Percentiles rank a stretch among this genome's conserved stretches.
These are phyloP conservation scores for Breynia disticha DNA, from an alignment of 441 rosid species.

Conservation along the genomic window DNA sequence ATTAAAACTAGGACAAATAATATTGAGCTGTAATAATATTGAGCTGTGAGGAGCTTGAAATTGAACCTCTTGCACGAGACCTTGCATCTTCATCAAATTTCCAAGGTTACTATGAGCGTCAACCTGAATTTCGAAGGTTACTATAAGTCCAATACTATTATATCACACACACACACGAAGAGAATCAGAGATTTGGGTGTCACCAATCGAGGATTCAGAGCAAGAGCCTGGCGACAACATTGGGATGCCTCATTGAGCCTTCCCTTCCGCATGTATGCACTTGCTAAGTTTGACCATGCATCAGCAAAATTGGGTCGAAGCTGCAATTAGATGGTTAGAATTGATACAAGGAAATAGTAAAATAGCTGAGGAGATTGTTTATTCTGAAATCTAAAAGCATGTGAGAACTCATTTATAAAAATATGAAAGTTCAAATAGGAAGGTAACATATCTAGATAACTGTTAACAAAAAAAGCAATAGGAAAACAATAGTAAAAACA, in stretches of 20 bases:
- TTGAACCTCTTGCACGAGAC: conserved; percentile 80
- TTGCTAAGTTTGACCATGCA: conserved; percentile 98
- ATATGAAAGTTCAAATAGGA: background rate
- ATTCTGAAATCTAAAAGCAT: background rate
- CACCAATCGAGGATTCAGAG: conserved; percentile 84
- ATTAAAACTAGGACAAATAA: background rate
- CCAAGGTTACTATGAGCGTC: conserved; percentile 99
- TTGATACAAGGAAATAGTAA: background rate
- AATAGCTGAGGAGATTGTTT: background rate
- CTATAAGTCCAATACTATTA: background rate
- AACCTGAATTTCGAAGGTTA: conserved; percentile 35
- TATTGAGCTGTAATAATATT: background rate
- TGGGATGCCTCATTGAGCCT: conserved; percentile 86
- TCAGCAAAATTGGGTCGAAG: conserved; percentile 94
- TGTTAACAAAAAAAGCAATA: too few species aligned
- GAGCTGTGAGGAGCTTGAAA: background rate
- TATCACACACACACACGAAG: conserved; percentile 6
- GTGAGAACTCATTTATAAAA: background rate
- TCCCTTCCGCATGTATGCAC: conserved; percentile 97
- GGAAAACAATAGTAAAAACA: too few species aligned
- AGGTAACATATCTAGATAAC: background rate
- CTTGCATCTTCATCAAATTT: conserved; percentile 91
- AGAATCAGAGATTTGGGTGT: background rate
- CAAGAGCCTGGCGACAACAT: conserved; percentile 93
- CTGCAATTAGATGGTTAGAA: conserved; percentile 32